Evolutionary conservation across 768 basidiomycete species (phyloP), one percentile per base, ranked within the genome.

Genomic region (Collybia mongolica): DNA sequence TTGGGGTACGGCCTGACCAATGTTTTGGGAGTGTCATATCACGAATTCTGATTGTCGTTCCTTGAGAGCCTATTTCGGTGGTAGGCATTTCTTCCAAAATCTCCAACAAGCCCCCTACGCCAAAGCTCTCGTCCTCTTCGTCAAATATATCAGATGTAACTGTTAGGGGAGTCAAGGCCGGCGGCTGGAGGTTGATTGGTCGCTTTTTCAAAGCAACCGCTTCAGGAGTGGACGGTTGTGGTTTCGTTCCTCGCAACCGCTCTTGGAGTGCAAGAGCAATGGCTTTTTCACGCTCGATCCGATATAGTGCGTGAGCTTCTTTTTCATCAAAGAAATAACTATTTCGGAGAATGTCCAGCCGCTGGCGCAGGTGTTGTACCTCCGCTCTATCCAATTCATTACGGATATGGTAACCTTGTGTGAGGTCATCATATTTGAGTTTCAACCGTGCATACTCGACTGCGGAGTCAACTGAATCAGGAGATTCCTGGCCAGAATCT

Each of bases 21-120:
- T 90, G 83, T 67, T 90, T 96, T 2, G 93, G 89, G 20, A 92
- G 72, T 1, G 82, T 62, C 85, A 98, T 87, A 52, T 93, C 83
- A 22, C 85, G 75, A 54, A 86, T 60, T 22, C 56, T 65, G 41
- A 88, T 69, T 5, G 75, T 77, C 7, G 69, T 73, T 12, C 86
- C 88, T 46, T 74, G 65, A 8, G 72, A 65, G 17, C 79, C 82
- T n/a, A 76, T 74, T 54, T 81, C 81, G n/a, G 72, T 78, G 5
- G 70, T 62, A 11, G 84, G 80, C 59, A 81, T 71, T 45, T 76
- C 75, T 19, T 94, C 88, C 39, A 96, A 73, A 44, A 94, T 71
- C 36, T 81, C 86, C 49, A 94, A 78, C 26, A 97, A 69, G 14
- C 93, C 84, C 5, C 76, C 84, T 11, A 64, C 65, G n/a, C 29